These are phyloP conservation scores for Emergomyces orientalis DNA, from an alignment of 2,329 filamentous ascomycete genomes.

Conservation along the genomic window DNA sequence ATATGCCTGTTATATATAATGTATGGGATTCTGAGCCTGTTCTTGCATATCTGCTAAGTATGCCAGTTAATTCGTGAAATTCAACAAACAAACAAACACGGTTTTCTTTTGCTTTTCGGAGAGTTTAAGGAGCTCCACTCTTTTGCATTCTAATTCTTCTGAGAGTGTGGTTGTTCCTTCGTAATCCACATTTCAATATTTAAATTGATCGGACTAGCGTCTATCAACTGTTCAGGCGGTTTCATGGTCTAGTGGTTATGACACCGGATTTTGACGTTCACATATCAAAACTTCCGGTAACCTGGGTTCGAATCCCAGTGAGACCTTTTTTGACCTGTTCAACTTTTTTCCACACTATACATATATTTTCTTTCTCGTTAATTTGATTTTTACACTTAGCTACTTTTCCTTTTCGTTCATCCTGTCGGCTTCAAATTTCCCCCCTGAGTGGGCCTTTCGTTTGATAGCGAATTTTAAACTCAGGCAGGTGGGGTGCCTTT, in stretches of 20 bases:
- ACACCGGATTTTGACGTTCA: slow-evolving; percentile 4
- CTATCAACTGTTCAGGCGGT: background rate
- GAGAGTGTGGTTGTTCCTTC: background rate
- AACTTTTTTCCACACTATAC: background rate
- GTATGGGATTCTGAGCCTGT: no score
- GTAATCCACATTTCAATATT: background rate
- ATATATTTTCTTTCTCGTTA: background rate
- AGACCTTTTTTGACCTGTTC: background rate
- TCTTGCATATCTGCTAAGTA: no score
- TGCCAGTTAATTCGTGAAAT: no score
- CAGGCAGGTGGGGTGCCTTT: no score
- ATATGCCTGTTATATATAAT: no score
- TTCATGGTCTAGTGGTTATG: slow-evolving; percentile 8
- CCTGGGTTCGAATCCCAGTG: slow-evolving; percentile 7
- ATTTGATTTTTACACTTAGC: background rate
- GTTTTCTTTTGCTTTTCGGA: no score
- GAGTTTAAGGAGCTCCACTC: no score
- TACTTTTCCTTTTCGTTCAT: background rate
- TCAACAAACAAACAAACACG: no score
- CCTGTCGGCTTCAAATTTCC: no score
- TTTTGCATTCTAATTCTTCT: no score
- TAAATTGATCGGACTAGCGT: background rate
- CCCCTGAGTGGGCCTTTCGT: no score
- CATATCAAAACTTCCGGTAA: slow-evolving; percentile 4
- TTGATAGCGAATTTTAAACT: background rate